Evolutionary conservation across 306 rosid genomes (phyloP).

Genomic region (Rubus idaeus): DNA sequence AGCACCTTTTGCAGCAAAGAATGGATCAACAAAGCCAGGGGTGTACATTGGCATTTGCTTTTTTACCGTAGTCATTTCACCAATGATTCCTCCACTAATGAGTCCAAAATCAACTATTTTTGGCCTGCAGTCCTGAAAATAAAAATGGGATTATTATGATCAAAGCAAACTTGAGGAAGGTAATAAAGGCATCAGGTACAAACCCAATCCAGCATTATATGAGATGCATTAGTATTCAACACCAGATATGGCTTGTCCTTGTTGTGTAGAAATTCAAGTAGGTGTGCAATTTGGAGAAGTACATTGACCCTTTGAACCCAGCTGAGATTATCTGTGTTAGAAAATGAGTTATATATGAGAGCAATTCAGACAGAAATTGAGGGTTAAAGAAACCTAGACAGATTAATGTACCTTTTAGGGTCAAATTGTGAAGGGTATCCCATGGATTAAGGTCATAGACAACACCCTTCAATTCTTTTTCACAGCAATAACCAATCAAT

Average conservation of each 20-base stretch:
- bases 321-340: constrained; percentile 34
- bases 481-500: constrained; percentile 60
- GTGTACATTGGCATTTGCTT: constrained; percentile 31
- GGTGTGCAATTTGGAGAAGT: constrained; percentile 47
- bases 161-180: not conserved
- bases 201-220: constrained; percentile 62
- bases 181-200: constrained; percentile 5
- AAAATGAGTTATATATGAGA: not conserved
- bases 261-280: constrained; percentile 51
- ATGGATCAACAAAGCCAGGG: constrained; percentile 42
- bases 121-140: constrained; percentile 50
- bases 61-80: constrained; percentile 29
- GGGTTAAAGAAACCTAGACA: not conserved
- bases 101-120: constrained; percentile 40
- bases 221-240: constrained; percentile 46
- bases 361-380: not conserved
- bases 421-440: constrained; percentile 47
- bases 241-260: constrained; percentile 45
- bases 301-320: constrained; percentile 55
- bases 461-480: constrained; percentile 46
- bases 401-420: constrained; percentile 41
- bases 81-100: constrained; percentile 18
- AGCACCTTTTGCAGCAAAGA: constrained; percentile 43
- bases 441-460: constrained; percentile 58
- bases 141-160: not conserved